Percentiles rank a stretch among this genome's conserved stretches.
phyloP scores from a whole-genome alignment of 116 monocot species.

The Phalaenopsis hybrid region DNA sequence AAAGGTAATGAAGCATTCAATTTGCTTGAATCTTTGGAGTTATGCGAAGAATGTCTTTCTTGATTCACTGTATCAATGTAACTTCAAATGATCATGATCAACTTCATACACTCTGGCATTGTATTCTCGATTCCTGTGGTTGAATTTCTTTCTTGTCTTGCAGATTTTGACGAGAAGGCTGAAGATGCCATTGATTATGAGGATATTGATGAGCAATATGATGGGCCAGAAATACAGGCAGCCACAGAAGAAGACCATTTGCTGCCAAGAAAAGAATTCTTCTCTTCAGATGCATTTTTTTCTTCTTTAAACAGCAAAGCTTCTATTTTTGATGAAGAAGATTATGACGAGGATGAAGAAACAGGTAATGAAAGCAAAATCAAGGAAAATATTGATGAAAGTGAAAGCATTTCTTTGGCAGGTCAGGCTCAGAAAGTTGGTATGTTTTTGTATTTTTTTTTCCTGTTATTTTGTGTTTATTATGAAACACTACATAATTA shows the following conservation, averaged over 20 bases:
- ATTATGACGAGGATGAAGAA: conserved; percentile 95
- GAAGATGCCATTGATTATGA: conserved; percentile 97
- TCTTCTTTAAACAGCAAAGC: conserved; percentile 41
- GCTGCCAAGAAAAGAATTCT: conserved; percentile 61
- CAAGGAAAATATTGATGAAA: conserved; percentile 12
- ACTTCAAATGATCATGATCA: background rate
- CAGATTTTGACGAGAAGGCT: conserved; percentile 95
- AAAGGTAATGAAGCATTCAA: background rate
- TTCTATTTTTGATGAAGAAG: conserved; percentile 86
- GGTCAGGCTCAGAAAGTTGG: conserved; percentile 20
- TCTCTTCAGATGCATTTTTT: conserved; percentile 39
- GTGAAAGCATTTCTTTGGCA: conserved; percentile 15
- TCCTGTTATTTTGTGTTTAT: background rate
- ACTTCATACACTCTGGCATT: background rate
- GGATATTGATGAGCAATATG: conserved; percentile 96
- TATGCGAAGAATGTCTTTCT: background rate
- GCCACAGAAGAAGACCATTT: conserved; percentile 49
- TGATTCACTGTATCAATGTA: background rate
- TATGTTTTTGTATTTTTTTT: background rate
- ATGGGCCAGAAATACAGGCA: conserved; percentile 78
- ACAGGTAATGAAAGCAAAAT: conserved; percentile 19
- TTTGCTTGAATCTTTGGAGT: background rate
- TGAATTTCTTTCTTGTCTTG: background rate
- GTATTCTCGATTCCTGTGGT: background rate
- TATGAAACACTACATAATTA: background rate